Base-by-base conservation (phyloP, 306 rosid genomes). In the Echinosophora koreensis region DNA sequence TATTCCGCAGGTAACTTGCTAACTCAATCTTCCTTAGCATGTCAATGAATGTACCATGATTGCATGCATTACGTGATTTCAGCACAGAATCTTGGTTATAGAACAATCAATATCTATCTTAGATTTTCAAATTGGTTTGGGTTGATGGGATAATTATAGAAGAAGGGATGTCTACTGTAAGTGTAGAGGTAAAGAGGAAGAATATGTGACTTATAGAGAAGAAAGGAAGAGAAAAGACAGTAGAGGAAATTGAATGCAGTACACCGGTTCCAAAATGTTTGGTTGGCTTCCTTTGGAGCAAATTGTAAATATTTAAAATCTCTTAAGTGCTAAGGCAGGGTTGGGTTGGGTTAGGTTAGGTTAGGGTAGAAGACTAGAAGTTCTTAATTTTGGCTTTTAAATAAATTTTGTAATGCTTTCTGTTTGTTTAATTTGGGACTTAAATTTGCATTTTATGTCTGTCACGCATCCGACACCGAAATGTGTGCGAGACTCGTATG, bases 1-100 rank as follows among this genome's bases (percentile, higher is more conserved):
- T 57, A 87, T 95, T 80, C 97, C 99, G 27, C 94, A 95, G 91
- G 99, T 95, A 82, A 49, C 9, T 60, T 70, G 50, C 64, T 39
- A 13, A 75, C 62, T 72, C 22, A 49, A 59, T 73, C 57, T 51
- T 63, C 73, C 46, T 46, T 27, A 41, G 81, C 75, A 50, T 74
- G 39, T 68, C 55, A 74, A 30, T 61, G 77, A 58, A 17, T 66
- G 35, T 51, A 4, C 62, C 56, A 57, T 71, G 76, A 30, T 57
- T 65, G 39, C 46, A 2, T 66, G 62, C 62, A 32, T 22, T 64
- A 15, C 49, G 16, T 81, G 67, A 13, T 51, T 5, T 61, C 57
- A 58, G 0, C 7, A 32, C 3, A 42, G 42, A 68, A 57, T 57
- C 61, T 64, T 56, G 39, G 44, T 59, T 65, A 14, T 6, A 35